These are phyloP conservation scores for Thielaviopsis punctulata DNA, from an alignment of 2,329 filamentous ascomycete genomes.

Conservation along the genomic window DNA sequence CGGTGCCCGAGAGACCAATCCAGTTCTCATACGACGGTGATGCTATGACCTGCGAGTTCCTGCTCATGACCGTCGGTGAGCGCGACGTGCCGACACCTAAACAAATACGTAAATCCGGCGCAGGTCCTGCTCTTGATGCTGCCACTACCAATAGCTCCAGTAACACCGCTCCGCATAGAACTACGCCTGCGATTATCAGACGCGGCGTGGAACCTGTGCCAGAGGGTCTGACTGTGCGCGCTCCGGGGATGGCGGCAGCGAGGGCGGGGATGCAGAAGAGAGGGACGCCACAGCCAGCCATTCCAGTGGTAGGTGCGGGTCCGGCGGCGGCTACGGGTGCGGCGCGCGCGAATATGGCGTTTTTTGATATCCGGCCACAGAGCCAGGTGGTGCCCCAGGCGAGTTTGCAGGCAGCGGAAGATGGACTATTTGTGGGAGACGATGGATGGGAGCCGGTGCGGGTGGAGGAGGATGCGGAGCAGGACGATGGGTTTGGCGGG, in stretches of 20 bases:
- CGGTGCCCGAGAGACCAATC: constrained; percentile 51
- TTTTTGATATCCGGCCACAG: constrained; percentile 29
- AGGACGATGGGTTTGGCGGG: constrained; percentile 47
- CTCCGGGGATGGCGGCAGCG: not conserved
- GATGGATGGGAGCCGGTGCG: constrained; percentile 57
- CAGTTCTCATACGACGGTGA: constrained; percentile 54
- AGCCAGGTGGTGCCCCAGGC: constrained; percentile 37
- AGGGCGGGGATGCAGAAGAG: not conserved
- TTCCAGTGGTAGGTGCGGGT: not conserved
- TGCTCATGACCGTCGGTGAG: constrained; percentile 68
- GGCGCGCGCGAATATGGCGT: constrained; percentile 12
- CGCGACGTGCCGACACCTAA: constrained; percentile 29
- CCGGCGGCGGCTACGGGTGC: not conserved
- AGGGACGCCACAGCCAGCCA: not conserved
- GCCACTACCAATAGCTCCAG: no score
- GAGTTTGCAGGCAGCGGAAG: constrained; percentile 42
- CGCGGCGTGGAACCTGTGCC: no score
- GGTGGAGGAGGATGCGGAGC: constrained; percentile 32
- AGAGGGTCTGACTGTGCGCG: not conserved
- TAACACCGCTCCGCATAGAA: not conserved
- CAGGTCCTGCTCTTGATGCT: constrained; percentile 15
- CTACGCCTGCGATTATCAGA: not conserved
- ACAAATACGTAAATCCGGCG: constrained; percentile 22
- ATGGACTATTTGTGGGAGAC: constrained; percentile 54
- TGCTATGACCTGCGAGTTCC: constrained; percentile 57